Conservation (phyloP, 306 rosid genomes). For the Potentilla sterilis region DNA sequence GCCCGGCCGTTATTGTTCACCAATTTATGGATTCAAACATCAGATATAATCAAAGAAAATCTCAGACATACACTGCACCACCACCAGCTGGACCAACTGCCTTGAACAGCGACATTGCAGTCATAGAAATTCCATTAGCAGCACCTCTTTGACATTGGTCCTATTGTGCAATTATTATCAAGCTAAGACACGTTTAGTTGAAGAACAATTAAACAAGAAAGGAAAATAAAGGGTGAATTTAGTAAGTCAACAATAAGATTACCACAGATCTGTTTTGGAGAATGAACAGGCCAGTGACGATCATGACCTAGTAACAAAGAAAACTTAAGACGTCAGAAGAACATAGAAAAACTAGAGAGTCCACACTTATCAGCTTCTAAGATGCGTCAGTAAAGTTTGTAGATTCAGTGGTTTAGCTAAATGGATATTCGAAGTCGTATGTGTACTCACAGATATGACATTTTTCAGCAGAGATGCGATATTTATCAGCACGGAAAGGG, state of each 20-base stretch:
- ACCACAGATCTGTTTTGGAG: slow-evolving; percentile 84
- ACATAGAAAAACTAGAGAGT: no score
- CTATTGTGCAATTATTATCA: slow-evolving; percentile 23
- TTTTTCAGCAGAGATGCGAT: slow-evolving; percentile 45
- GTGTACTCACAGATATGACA: slow-evolving; percentile 52
- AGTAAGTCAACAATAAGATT: slow-evolving; percentile 26
- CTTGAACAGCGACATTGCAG: slow-evolving; percentile 78
- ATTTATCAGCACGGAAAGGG: slow-evolving; percentile 40
- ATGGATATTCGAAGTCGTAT: not conserved
- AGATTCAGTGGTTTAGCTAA: no score
- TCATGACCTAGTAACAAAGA: slow-evolving; percentile 36
- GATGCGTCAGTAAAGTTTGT: no score
- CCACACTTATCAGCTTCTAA: no score
- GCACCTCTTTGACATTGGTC: slow-evolving; percentile 86
- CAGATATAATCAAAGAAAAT: not conserved
- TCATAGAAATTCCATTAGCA: slow-evolving; percentile 87
- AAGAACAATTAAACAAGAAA: not conserved
- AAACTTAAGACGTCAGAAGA: slow-evolving; percentile 5
- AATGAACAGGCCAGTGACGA: slow-evolving; percentile 60
- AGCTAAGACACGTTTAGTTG: not conserved
- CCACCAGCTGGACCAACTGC: slow-evolving; percentile 86
- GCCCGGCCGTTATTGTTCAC: not conserved
- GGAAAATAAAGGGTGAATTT: not conserved
- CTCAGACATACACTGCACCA: slow-evolving; percentile 67
- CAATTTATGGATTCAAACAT: not conserved